Conservation (phyloP, 2,329 filamentous ascomycete genomes). For the Ilyonectria sp. region DNA sequence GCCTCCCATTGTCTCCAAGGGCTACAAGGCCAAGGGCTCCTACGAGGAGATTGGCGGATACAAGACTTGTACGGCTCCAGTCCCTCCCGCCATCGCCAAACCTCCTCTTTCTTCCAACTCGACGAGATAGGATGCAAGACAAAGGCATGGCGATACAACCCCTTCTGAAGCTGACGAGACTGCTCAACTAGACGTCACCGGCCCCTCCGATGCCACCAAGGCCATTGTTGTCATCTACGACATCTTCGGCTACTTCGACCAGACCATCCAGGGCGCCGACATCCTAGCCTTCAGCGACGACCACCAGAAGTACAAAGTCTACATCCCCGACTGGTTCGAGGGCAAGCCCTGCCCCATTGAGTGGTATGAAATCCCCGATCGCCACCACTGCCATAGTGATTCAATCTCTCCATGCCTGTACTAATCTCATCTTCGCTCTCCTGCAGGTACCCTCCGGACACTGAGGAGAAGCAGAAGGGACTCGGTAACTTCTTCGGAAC, state of each 20-base stretch:
- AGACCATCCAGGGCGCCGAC: constrained; percentile 80
- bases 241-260: constrained; percentile 80
- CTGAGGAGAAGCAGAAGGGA: constrained; percentile 73
- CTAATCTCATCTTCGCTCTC: not conserved
- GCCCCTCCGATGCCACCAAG: constrained; percentile 65
- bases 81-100: not conserved
- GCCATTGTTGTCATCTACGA: constrained; percentile 76
- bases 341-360: constrained; percentile 75
- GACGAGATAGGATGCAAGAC: not conserved
- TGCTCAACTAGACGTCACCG: constrained; percentile 61
- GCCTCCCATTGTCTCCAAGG: constrained; percentile 69
- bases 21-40: constrained; percentile 68
- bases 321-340: constrained; percentile 93
- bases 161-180: constrained; percentile 19
- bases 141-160: not conserved
- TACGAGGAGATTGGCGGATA: constrained; percentile 71
- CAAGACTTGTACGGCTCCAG: constrained; percentile 63
- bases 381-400: not conserved
- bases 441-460: constrained; percentile 73
- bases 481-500: constrained; percentile 72
- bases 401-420: not conserved
- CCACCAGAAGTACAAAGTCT: constrained; percentile 83
- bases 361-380: constrained; percentile 53
- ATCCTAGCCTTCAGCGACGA: constrained; percentile 70
- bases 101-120: too few relatives aligned